Percentiles rank a stretch among this genome's conserved stretches.
phyloP scores from a whole-genome alignment of 2,329 filamentous ascomycete species.

The Chaetomium olivaceum region DNA sequence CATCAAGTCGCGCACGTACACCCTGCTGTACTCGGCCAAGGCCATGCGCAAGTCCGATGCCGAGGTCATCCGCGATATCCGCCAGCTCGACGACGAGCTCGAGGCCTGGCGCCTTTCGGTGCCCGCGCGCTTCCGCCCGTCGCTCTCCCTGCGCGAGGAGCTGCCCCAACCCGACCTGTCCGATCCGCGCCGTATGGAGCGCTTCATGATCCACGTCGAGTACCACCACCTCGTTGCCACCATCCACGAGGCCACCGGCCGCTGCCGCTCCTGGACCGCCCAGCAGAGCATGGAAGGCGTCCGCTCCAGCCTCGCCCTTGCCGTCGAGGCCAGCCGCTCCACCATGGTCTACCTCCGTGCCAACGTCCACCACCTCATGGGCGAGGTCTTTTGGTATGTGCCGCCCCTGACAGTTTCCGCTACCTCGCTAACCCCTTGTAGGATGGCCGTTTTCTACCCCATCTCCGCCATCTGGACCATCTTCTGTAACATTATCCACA shows the following conservation, averaged over 20 bases:
- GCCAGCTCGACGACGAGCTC: slow-evolving; percentile 57
- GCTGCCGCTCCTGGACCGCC: slow-evolving; percentile 46
- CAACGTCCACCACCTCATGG: slow-evolving; percentile 45
- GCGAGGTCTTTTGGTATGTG: slow-evolving; percentile 52
- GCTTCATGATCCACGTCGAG: slow-evolving; percentile 52
- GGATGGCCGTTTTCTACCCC: slow-evolving; percentile 59
- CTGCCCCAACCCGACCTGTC: background rate
- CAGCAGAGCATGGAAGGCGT: slow-evolving; percentile 46
- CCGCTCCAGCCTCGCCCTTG: slow-evolving; percentile 53
- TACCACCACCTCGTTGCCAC: slow-evolving; percentile 57
- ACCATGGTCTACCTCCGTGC: slow-evolving; percentile 51
- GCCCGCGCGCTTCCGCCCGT: slow-evolving; percentile 47
- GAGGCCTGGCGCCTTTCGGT: slow-evolving; percentile 56
- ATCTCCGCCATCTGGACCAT: slow-evolving; percentile 55
- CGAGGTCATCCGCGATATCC: slow-evolving; percentile 55
- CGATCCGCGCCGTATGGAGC: slow-evolving; percentile 42
- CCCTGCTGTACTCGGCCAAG: slow-evolving; percentile 51
- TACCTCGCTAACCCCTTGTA: slow-evolving; percentile 31
- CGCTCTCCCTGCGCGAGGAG: slow-evolving; percentile 43
- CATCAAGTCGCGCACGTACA: slow-evolving; percentile 53
- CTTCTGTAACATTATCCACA: slow-evolving; percentile 55
- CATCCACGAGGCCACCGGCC: slow-evolving; percentile 56
- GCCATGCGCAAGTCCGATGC: slow-evolving; percentile 54
- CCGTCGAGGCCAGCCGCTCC: slow-evolving; percentile 57
- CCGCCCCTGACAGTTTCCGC: background rate